phyloP scores from a whole-genome alignment of 148 eudicot species.

The Vaccinium vitisidaea region DNA sequence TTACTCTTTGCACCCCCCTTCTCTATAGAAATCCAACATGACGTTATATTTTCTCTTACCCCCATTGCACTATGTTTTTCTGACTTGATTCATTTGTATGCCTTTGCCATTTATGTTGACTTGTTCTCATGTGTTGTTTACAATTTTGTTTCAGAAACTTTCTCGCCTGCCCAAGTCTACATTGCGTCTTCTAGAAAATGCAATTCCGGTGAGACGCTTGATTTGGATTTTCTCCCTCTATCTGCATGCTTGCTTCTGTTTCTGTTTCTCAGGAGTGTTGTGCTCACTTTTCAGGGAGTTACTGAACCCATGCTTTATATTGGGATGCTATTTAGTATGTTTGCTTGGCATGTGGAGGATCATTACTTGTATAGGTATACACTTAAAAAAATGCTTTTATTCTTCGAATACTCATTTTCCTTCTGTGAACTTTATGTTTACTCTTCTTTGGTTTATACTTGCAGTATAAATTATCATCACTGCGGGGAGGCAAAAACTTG shows the following conservation, averaged over 20 bases:
- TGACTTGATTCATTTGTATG: neutral
- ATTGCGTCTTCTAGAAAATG: slow-evolving; percentile 72
- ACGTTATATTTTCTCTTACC: neutral
- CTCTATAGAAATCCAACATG: neutral
- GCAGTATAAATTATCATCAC: slow-evolving; percentile 96
- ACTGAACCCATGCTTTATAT: slow-evolving; percentile 99
- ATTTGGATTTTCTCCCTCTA: neutral
- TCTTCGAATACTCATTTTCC: neutral
- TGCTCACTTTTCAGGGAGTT: slow-evolving; percentile 59
- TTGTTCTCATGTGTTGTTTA: slow-evolving; percentile 4
- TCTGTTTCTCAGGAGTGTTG: slow-evolving; percentile 8
- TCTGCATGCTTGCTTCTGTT: slow-evolving; percentile 9
- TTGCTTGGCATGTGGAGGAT: slow-evolving; percentile 99
- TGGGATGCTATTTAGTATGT: slow-evolving; percentile 99
- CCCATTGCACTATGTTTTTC: neutral
- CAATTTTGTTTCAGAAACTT: slow-evolving; percentile 59
- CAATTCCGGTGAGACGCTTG: slow-evolving; percentile 60
- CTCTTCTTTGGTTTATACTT: slow-evolving; percentile 6
- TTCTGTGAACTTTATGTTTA: slow-evolving; percentile 11
- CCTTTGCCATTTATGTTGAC: neutral
- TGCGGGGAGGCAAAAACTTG: slow-evolving; percentile 99
- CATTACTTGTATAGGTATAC: slow-evolving; percentile 84
- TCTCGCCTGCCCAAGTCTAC: slow-evolving; percentile 87
- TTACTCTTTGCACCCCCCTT: neutral
- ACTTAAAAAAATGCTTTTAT: neutral